phyloP scores from a whole-genome alignment of 2,329 filamentous ascomycete species.

The Cadophora sp. region DNA sequence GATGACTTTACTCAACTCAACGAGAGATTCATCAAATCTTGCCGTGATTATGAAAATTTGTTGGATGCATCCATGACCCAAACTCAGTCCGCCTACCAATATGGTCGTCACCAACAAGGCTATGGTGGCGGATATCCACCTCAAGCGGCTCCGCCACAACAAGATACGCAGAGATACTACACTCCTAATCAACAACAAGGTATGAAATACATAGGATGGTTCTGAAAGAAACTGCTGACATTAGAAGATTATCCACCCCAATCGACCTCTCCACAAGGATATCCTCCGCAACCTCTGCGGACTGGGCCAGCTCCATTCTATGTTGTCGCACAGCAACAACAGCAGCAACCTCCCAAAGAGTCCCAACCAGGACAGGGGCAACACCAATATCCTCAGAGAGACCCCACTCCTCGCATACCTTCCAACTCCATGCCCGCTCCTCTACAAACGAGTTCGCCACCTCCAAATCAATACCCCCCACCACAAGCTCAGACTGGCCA shows the following conservation, averaged over 20 bases:
- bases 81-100: slow-evolving; percentile 80
- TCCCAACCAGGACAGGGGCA: slow-evolving; percentile 45
- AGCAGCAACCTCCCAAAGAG: slow-evolving; percentile 42
- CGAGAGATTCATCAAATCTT: slow-evolving; percentile 99
- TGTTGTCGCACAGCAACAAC: slow-evolving; percentile 54
- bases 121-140: slow-evolving; percentile 49
- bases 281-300: slow-evolving; percentile 59
- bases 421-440: slow-evolving; percentile 55
- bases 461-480: slow-evolving; percentile 55
- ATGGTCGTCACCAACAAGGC: slow-evolving; percentile 57
- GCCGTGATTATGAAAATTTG: slow-evolving; percentile 94
- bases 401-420: slow-evolving; percentile 57
- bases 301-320: slow-evolving; percentile 69
- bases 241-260: slow-evolving; percentile 53
- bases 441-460: slow-evolving; percentile 59
- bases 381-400: slow-evolving; percentile 56
- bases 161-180: slow-evolving; percentile 74
- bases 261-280: slow-evolving; percentile 59
- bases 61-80: slow-evolving; percentile 97
- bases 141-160: slow-evolving; percentile 49
- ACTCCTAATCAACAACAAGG: slow-evolving; percentile 59
- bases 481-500: slow-evolving; percentile 54
- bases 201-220: slow-evolving; percentile 22
- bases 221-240: not conserved
- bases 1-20: slow-evolving; percentile 99